Conservation (phyloP, 2,329 filamentous ascomycete genomes). For the Ophiostoma ips region DNA sequence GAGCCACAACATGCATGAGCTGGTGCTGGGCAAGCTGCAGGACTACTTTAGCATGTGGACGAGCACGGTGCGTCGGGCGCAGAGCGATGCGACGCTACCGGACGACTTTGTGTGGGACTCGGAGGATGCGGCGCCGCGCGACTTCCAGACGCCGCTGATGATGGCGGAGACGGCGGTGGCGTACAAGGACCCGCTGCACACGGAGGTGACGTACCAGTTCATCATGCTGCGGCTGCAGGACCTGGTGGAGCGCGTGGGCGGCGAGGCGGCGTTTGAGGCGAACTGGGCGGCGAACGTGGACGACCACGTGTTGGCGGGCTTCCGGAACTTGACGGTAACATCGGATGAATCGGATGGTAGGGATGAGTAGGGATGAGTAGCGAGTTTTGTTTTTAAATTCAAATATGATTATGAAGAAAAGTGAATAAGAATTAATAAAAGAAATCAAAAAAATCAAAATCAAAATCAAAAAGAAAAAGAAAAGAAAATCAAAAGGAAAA, state of each 20-base stretch:
- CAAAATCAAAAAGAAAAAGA: too few relatives aligned
- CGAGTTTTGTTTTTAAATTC: not conserved
- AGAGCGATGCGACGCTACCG: slow-evolving; percentile 36
- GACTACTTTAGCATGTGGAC: slow-evolving; percentile 67
- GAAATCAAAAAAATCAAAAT: too few relatives aligned
- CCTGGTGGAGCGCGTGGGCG: slow-evolving; percentile 46
- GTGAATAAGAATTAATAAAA: too few relatives aligned
- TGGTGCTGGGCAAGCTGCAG: slow-evolving; percentile 50
- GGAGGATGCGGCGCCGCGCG: slow-evolving; percentile 18
- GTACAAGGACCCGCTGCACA: slow-evolving; percentile 52
- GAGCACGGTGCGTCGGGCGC: slow-evolving; percentile 50
- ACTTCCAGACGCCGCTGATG: slow-evolving; percentile 44
- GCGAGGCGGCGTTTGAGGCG: slow-evolving; percentile 50
- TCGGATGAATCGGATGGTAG: not conserved
- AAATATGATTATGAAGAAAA: too few relatives aligned
- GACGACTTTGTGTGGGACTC: slow-evolving; percentile 38
- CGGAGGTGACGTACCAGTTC: slow-evolving; percentile 48
- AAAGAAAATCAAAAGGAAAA: too few relatives aligned
- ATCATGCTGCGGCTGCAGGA: slow-evolving; percentile 46
- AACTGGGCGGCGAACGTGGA: slow-evolving; percentile 65
- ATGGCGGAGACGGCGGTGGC: slow-evolving; percentile 38
- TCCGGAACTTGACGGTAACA: slow-evolving; percentile 27
- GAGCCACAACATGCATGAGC: slow-evolving; percentile 26
- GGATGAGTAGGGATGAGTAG: too few relatives aligned
- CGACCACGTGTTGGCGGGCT: slow-evolving; percentile 53